These are phyloP conservation scores for Populus hybrid DNA, from an alignment of 441 rosid genomes.

Conservation along the genomic window DNA sequence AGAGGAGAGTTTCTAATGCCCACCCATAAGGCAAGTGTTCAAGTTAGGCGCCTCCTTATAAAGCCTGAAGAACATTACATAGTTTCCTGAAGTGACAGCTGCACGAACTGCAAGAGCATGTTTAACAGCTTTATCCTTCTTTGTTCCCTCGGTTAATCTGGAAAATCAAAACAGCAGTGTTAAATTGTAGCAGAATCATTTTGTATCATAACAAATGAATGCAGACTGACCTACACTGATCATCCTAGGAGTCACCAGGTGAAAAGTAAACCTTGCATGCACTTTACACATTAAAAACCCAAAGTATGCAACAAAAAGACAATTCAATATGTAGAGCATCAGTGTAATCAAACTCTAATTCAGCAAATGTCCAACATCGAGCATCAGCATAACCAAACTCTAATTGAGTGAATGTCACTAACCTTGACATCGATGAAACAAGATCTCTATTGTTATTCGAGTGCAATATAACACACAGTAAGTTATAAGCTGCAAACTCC, in stretches of 20 bases:
- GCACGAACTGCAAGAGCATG: slow-evolving; percentile 98
- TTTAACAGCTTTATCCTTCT: slow-evolving; percentile 73
- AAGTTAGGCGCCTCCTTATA: slow-evolving; percentile 90
- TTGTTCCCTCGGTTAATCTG: slow-evolving; percentile 79
- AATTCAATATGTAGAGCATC: background rate
- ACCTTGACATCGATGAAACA: slow-evolving; percentile 92
- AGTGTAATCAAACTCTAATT: background rate
- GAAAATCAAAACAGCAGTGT: slow-evolving; percentile 19
- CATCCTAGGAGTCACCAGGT: slow-evolving; percentile 4
- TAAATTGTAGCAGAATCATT: background rate
- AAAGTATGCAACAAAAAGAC: background rate
- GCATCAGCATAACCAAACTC: slow-evolving; percentile 4
- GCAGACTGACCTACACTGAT: background rate
- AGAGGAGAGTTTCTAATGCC: slow-evolving; percentile 16
- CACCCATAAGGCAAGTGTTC: slow-evolving; percentile 90
- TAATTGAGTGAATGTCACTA: slow-evolving; percentile 18
- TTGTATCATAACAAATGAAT: background rate
- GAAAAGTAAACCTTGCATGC: background rate
- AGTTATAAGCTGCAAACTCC: slow-evolving; percentile 95
- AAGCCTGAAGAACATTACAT: slow-evolving; percentile 80
- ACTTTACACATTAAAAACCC: background rate
- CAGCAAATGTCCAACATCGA: slow-evolving; percentile 1
- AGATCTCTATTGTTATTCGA: slow-evolving; percentile 85
- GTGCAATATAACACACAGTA: slow-evolving; percentile 89
- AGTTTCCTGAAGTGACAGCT: slow-evolving; percentile 95